Percentiles rank a stretch among this genome's conserved stretches.
These are phyloP conservation scores for Oryza punctata DNA, from an alignment of 176 grass and related monocot species.

Conservation along the genomic window DNA sequence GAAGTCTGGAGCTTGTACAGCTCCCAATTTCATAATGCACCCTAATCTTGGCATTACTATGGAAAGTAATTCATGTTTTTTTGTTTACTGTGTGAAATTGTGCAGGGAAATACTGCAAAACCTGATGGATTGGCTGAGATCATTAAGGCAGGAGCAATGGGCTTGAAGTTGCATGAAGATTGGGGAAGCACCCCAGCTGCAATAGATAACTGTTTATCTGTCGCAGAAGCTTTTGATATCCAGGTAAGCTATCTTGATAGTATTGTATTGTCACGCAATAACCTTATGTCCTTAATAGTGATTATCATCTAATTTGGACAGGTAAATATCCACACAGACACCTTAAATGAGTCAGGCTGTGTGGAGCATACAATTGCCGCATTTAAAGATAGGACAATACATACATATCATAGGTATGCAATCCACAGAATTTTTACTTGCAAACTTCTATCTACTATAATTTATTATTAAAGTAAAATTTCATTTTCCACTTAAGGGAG, in stretches of 20 bases:
- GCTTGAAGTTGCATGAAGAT: conserved; percentile 95
- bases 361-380: conserved; percentile 96
- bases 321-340: conserved; percentile 99
- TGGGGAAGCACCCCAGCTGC: conserved; percentile 94
- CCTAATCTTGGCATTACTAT: background rate
- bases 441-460: background rate
- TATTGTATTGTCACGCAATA: conserved; percentile 25
- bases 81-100: background rate
- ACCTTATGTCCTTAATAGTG: background rate
- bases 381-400: conserved; percentile 93
- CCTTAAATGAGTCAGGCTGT: conserved; percentile 94
- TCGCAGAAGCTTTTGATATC: conserved; percentile 87
- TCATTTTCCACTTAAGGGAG: background rate
- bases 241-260: conserved; percentile 56
- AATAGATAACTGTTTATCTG: conserved; percentile 88
- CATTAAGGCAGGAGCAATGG: conserved; percentile 87
- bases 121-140: conserved; percentile 88
- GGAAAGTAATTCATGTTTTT: background rate
- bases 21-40: background rate
- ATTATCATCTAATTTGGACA: conserved; percentile 52
- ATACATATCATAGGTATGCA: conserved; percentile 95
- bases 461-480: background rate
- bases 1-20: background rate
- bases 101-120: conserved; percentile 91
- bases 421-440: background rate